Percentiles rank a stretch among this genome's conserved stretches.
phyloP scores from a whole-genome alignment of 106 monocot species.

The Allium cepa region DNA sequence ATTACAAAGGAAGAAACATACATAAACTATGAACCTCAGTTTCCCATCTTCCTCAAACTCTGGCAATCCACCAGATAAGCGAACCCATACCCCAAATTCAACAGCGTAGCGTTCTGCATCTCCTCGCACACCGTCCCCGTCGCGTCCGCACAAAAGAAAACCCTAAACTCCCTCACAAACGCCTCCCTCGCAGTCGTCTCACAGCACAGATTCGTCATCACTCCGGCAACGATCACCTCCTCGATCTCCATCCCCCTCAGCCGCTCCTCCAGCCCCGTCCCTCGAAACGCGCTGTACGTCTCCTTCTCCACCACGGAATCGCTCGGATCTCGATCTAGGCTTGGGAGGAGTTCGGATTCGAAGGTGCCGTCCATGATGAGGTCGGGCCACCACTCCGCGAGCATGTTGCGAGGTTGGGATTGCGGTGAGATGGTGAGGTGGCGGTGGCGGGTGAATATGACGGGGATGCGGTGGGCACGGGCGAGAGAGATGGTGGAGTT shows the following conservation, averaged over 20 bases:
- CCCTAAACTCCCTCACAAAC: constrained; percentile 71
- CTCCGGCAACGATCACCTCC: constrained; percentile 76
- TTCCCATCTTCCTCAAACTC: constrained; percentile 15
- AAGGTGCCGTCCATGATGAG: constrained; percentile 49
- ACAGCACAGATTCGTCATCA: constrained; percentile 90
- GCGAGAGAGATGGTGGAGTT: constrained; percentile 43
- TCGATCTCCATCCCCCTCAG: constrained; percentile 43
- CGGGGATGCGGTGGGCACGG: constrained; percentile 43
- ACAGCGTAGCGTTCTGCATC: constrained; percentile 64
- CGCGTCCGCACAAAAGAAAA: constrained; percentile 80
- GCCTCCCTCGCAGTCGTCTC: constrained; percentile 89
- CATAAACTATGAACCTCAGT: too few species aligned
- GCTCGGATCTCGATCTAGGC: constrained; percentile 11
- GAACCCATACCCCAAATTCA: constrained; percentile 79
- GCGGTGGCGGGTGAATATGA: constrained; percentile 71
- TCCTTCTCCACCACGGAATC: constrained; percentile 62
- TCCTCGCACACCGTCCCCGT: constrained; percentile 49
- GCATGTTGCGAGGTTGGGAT: constrained; percentile 21
- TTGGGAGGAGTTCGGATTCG: constrained; percentile 38
- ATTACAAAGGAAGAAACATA: too few species aligned
- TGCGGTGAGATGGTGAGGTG: constrained; percentile 28
- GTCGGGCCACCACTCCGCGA: constrained; percentile 53
- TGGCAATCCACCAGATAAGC: constrained; percentile 64
- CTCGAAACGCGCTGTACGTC: constrained; percentile 71
- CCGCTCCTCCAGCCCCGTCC: constrained; percentile 57